A percentile compares a stretch with the other conserved stretches of the same genome.
phyloP scores from a whole-genome alignment of 441 rosid species.

The Omphalea diandra region DNA sequence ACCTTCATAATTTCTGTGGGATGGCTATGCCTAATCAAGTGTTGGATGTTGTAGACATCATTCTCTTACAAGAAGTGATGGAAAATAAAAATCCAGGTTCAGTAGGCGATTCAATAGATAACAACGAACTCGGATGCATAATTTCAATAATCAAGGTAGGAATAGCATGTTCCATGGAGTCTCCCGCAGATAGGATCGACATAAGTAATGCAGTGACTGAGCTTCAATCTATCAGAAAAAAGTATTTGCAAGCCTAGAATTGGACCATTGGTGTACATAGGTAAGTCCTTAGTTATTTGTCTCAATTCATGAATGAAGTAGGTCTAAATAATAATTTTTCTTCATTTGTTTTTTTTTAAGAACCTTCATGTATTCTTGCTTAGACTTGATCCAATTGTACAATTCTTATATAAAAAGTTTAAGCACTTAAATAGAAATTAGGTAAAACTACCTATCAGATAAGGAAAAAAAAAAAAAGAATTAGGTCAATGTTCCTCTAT shows the following conservation, averaged over 20 bases:
- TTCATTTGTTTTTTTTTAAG: too few relatives aligned
- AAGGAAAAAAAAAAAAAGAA: too few relatives aligned
- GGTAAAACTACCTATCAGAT: too few relatives aligned
- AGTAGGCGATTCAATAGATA: background rate
- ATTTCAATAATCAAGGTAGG: conserved; percentile 3
- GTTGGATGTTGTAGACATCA: background rate
- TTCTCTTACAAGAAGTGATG: background rate
- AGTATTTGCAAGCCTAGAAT: background rate
- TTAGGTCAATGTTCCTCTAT: too few relatives aligned
- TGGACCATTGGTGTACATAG: background rate
- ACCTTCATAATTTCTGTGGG: background rate
- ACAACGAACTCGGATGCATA: background rate
- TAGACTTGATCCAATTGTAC: too few relatives aligned
- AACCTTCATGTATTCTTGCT: too few relatives aligned
- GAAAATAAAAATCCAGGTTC: background rate
- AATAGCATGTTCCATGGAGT: conserved; percentile 12
- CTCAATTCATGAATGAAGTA: too few relatives aligned
- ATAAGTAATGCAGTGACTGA: background rate
- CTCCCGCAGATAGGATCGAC: background rate
- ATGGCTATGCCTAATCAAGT: conserved; percentile 8
- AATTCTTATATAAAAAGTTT: too few relatives aligned
- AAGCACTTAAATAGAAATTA: too few relatives aligned
- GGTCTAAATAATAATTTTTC: too few relatives aligned
- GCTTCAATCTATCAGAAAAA: background rate
- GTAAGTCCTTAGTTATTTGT: background rate